These are phyloP conservation scores for Butyriboletus loyo DNA, from an alignment of 768 basidiomycete species.

Conservation along the genomic window DNA sequence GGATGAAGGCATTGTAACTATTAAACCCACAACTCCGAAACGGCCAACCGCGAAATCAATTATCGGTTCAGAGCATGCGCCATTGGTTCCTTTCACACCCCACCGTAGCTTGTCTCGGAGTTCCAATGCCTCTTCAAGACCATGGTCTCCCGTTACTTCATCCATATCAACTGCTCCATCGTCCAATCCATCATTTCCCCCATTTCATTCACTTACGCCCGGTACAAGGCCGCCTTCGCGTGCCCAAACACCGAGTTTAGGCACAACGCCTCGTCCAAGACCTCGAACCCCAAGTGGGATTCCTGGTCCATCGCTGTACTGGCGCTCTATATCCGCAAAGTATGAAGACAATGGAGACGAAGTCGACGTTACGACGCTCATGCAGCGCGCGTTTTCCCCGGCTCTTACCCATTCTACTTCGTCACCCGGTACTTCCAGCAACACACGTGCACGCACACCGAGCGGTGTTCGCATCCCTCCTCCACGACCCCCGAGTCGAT, in stretches of 20 bases:
- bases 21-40: constrained; percentile 50
- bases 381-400: constrained; percentile 61
- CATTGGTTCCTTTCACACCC: constrained; percentile 49
- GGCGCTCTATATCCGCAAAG: constrained; percentile 47
- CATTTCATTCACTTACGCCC: constrained; percentile 25
- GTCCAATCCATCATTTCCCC: constrained; percentile 37
- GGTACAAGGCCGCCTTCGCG: constrained; percentile 48
- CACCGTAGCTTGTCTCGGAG: constrained; percentile 68
- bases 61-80: constrained; percentile 39
- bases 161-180: constrained; percentile 70
- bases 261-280: constrained; percentile 59
- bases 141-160: constrained; percentile 75
- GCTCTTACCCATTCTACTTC: constrained; percentile 51
- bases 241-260: constrained; percentile 50
- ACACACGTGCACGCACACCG: constrained; percentile 38
- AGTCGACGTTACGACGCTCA: constrained; percentile 39
- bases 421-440: constrained; percentile 32
- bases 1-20: constrained; percentile 43
- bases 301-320: constrained; percentile 55
- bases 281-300: constrained; percentile 81
- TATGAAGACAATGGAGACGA: constrained; percentile 46
- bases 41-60: constrained; percentile 48
- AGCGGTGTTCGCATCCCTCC: constrained; percentile 45
- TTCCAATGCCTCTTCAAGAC: constrained; percentile 75
- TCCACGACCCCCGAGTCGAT: constrained; percentile 75